Evolutionary conservation across 495 filamentous ascomycete genomes (phyloP), one percentile per base, ranked within the genome.

Genomic region (Parmelia sp.): DNA sequence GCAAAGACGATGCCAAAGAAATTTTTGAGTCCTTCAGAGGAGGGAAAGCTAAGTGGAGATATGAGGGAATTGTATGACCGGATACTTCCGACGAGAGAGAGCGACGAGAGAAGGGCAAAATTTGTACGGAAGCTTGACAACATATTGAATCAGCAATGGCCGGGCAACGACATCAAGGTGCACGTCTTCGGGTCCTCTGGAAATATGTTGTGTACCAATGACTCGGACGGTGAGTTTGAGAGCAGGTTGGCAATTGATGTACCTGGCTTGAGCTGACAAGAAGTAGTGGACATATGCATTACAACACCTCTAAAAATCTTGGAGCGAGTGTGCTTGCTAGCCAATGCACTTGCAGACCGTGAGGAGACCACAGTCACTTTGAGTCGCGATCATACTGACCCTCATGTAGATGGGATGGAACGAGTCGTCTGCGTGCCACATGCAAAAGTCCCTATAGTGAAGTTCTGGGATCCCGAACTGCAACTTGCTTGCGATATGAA

Each of bases 391-490:
- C 62, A 66, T 37, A 63, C 65, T 67, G 57, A 66, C 49, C 0
- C 44, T 53, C 45, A 45, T 29, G 55, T 71, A 97, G 93, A 91
- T 77, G 94, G 94, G 61, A 98, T 98, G 94, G 81, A 97, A 75
- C 88, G 87, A 66, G 92, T 98, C 12, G 88, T 96, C 45, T 98
- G 94, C 71, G 89, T 97, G 10, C 88, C 90, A 29, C 88, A 88
- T 45, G 94, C 94, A 19, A 97, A 96, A 74, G 95, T 98, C 21
- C 93, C 95, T 14, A 98, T 98, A 67, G 94, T 98, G 60, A 98
- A 97, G 77, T 93, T 96, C 57, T 97, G 92, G 92, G 94, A 98
- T 71, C 95, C 94, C 1, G 91, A 96, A 74, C 80, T 96, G 31
- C 77, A 84, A 44, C 79, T 98, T 64, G 89, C 91, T n/a, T 96